Base-by-base conservation (phyloP, 2,329 filamentous ascomycete genomes). In the Teratosphaeria gauchensis region DNA sequence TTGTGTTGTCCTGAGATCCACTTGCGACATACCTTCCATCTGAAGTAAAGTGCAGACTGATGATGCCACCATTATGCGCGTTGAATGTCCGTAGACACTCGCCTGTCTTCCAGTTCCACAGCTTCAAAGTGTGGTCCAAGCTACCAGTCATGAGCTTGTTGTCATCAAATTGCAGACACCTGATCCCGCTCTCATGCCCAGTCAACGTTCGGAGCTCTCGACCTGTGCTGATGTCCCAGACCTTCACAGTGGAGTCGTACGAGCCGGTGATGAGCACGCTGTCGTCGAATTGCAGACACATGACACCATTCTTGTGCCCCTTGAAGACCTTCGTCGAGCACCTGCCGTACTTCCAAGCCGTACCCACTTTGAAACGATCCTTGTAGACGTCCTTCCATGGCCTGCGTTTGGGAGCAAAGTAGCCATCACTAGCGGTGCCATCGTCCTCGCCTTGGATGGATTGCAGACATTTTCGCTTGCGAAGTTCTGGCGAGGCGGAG, bases 341-440 rank as follows among this genome's bases (percentile, higher is more conserved):
- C 42, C 92, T 85, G 3, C 94, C 92, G 63, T 95, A 91, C 72
- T 96, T 95, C 94, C 94, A 99, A 72, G 97, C 97, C 61, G 87
- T 94, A 56, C 94, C 92, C 54, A 99, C 91, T 72, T 92, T 94
- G 80, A 92, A 97, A 16, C 90, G 84, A 72, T 96, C 92, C 63
- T 90, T 89, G 77, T 99, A 99, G 1, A 99, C 90, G 61, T 95
- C 91, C 74, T 99, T 99, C 94, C 94, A 99, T 0, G 88, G 91
- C 32, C 90, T 75, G 62, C 76, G 76, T 24, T 75, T 73, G 14
- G 77, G 77, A 60, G 78, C 78, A 66, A 81, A 80, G 63, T 79
- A 80, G 11, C 76, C 75, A 21, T 77, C 76, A 42, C 59, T 58
- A 7, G 63, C 63, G 8, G 58, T 59, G 16, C 59, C 61, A 21